Evolutionary conservation across 352 stramenopile species (phyloP).

Genomic region (Halophytophthora batemanensis): DNA sequence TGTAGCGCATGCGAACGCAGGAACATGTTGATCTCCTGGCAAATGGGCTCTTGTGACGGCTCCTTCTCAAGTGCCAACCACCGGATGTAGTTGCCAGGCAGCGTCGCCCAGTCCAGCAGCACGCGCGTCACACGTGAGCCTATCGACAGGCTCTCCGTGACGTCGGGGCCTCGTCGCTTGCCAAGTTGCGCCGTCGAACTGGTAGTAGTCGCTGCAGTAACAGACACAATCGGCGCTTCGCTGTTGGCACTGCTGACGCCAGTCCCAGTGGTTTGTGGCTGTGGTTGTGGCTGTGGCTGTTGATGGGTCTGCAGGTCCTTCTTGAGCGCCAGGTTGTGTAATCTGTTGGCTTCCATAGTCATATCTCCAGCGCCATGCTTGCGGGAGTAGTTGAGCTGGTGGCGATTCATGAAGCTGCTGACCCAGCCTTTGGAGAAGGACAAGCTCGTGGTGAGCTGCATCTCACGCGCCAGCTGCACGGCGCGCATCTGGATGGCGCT

Average conservation of each 20-base stretch:
- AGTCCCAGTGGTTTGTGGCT: no score
- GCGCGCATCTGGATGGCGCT: slow-evolving; percentile 35
- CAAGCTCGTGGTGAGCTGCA: slow-evolving; percentile 34
- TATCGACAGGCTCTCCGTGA: slow-evolving; percentile 1
- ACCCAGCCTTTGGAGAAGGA: slow-evolving; percentile 67
- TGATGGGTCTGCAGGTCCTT: no score
- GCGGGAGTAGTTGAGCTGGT: slow-evolving; percentile 38
- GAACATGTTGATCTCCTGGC: slow-evolving; percentile 34
- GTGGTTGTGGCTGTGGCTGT: no score
- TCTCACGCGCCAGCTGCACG: slow-evolving; percentile 29
- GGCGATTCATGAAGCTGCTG: slow-evolving; percentile 53
- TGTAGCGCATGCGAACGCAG: slow-evolving; percentile 25
- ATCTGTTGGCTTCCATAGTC: background rate
- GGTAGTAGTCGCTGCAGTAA: background rate
- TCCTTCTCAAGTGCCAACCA: slow-evolving; percentile 26
- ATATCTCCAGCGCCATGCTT: slow-evolving; percentile 7
- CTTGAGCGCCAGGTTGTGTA: background rate
- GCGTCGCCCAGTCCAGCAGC: slow-evolving; percentile 36
- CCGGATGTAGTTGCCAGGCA: slow-evolving; percentile 36
- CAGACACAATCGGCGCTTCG: background rate
- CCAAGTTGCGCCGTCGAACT: background rate
- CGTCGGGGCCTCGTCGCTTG: background rate
- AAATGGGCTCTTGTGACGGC: slow-evolving; percentile 28
- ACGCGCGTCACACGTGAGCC: slow-evolving; percentile 12
- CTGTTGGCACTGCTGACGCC: background rate